These are phyloP conservation scores for Debaryomyces maramus DNA, from an alignment of 805 yeast species.

Conservation along the genomic window DNA sequence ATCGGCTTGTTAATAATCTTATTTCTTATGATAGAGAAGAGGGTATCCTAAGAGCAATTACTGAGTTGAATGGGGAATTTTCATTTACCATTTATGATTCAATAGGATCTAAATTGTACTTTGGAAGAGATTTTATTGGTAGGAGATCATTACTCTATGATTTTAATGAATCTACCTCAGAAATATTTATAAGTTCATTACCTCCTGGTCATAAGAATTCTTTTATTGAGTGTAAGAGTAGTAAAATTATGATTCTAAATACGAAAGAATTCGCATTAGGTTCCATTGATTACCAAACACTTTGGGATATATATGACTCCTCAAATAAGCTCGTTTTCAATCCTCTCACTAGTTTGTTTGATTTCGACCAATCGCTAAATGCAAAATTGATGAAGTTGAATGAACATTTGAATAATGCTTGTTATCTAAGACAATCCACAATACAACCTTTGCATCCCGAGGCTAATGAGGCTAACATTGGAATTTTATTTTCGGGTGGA, in stretches of 20 bases:
- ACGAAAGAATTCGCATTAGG: conserved; percentile 9
- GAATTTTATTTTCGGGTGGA: conserved; percentile 90
- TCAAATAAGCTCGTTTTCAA: neutral
- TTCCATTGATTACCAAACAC: conserved; percentile 1
- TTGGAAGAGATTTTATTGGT: conserved; percentile 85
- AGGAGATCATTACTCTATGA: conserved; percentile 68
- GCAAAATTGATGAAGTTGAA: conserved; percentile 8
- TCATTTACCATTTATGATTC: conserved; percentile 60
- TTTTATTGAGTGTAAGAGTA: conserved; percentile 54
- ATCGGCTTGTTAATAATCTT: conserved; percentile 28
- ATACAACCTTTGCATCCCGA: conserved; percentile 56
- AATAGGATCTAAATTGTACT: conserved; percentile 47
- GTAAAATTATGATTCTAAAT: conserved; percentile 48
- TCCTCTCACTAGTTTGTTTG: conserved; percentile 1
- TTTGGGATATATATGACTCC: neutral
- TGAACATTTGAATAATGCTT: conserved; percentile 34
- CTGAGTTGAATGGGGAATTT: conserved; percentile 73
- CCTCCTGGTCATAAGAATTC: conserved; percentile 14
- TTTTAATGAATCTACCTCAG: conserved; percentile 16
- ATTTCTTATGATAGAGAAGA: conserved; percentile 10
- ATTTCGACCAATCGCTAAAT: neutral
- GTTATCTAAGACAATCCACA: conserved; percentile 52
- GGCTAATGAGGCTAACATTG: conserved; percentile 35
- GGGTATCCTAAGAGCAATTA: conserved; percentile 45
- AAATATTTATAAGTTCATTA: conserved; percentile 43